phyloP scores from a whole-genome alignment of 345 rosid species.

The Citrus sinensis region DVS_A1.0 CM039169.1:16822501-16823000 shows the following conservation, averaged over 20 bases:
- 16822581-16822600: no score
- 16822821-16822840: no score
- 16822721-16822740: background rate
- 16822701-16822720: no score
- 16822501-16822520: background rate
- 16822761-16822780: background rate
- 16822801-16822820: background rate
- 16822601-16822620: background rate
- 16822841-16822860: no score
- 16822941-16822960: no score
- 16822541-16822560: slow-evolving; percentile 2
- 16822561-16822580: background rate
- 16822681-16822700: background rate
- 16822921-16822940: no score
- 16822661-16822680: background rate
- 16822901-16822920: no score
- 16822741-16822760: background rate
- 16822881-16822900: no score
- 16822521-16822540: slow-evolving; percentile 1
- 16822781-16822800: background rate
- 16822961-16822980: no score
- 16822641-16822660: background rate
- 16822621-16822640: background rate
- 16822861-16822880: no score
- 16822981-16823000: no score